Conservation (phyloP, 2,329 filamentous ascomycete species). For the Fonsecaea multimorphosa region DNA sequence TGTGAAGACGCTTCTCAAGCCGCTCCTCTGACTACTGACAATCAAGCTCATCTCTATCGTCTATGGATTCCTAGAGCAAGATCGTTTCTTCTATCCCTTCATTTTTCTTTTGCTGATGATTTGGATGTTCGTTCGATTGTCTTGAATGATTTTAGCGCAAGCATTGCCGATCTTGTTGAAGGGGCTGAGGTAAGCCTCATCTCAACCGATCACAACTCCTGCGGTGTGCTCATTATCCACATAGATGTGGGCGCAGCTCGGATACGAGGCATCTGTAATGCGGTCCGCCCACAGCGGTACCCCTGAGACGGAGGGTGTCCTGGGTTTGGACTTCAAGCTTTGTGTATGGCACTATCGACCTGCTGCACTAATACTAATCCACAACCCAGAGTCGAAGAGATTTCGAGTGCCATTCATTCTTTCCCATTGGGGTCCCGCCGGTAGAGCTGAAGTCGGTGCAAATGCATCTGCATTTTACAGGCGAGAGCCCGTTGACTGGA, state of each 20-base stretch:
- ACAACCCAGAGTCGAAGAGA: conserved; percentile 15
- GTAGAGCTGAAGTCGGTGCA: conserved; percentile 10
- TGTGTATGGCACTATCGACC: conserved; percentile 18
- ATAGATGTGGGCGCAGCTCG: conserved; percentile 33
- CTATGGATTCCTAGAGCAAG: conserved; percentile 28
- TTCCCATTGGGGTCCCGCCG: conserved; percentile 10
- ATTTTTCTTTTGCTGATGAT: conserved; percentile 20
- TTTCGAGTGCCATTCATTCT: conserved; percentile 13
- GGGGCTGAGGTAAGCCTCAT: conserved; percentile 29
- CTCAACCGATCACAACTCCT: not conserved
- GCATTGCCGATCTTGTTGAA: conserved; percentile 22
- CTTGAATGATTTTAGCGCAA: conserved; percentile 1
- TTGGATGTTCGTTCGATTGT: conserved; percentile 15
- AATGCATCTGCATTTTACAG: conserved; percentile 13
- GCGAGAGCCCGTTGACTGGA: not conserved
- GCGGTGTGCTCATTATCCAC: conserved; percentile 10
- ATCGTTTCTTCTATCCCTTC: conserved; percentile 22
- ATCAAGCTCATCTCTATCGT: conserved; percentile 8
- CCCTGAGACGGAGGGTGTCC: not conserved
- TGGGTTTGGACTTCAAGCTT: conserved; percentile 23
- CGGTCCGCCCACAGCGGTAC: not conserved
- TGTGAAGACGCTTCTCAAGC: conserved; percentile 13
- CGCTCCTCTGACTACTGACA: not conserved
- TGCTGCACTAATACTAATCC: conserved; percentile 7
- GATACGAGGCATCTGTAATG: conserved; percentile 25